These are phyloP conservation scores for Pestalotiopsis sp. DNA, from an alignment of 2,329 filamentous ascomycete species.

Conservation along the genomic window DNA sequence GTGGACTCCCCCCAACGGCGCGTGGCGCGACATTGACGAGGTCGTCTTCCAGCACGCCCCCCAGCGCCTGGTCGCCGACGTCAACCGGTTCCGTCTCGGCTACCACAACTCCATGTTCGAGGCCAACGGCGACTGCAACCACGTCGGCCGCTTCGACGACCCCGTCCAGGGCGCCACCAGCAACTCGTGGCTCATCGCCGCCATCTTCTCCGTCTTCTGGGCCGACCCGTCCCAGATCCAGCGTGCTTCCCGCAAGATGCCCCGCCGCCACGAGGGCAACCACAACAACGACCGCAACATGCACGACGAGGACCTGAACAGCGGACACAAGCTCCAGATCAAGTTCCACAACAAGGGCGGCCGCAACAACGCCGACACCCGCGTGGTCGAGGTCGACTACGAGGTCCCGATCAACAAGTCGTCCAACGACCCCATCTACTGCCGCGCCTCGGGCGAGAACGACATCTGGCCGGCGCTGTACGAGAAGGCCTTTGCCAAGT, in stretches of 20 bases:
- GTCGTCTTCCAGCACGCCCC: slow-evolving; percentile 35
- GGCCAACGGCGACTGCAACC: slow-evolving; percentile 19
- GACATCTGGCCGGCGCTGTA: slow-evolving; percentile 49
- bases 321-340: slow-evolving; percentile 27
- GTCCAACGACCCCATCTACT: slow-evolving; percentile 44
- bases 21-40: slow-evolving; percentile 44
- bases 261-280: slow-evolving; percentile 19
- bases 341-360: slow-evolving; percentile 49
- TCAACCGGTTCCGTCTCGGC: slow-evolving; percentile 30
- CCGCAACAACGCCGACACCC: slow-evolving; percentile 40
- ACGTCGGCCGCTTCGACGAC: slow-evolving; percentile 40
- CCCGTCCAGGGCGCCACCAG: slow-evolving; percentile 44
- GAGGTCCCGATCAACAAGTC: slow-evolving; percentile 47
- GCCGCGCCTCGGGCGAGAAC: slow-evolving; percentile 41
- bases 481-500: slow-evolving; percentile 52
- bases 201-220: slow-evolving; percentile 49
- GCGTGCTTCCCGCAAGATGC: slow-evolving; percentile 31
- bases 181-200: slow-evolving; percentile 48
- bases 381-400: slow-evolving; percentile 45
- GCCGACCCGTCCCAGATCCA: slow-evolving; percentile 44
- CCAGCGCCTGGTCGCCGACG: slow-evolving; percentile 34
- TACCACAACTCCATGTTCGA: slow-evolving; percentile 3
- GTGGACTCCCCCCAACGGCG: slow-evolving; percentile 42
- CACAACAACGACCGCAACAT: slow-evolving; percentile 25
- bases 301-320: slow-evolving; percentile 12